Conservation (phyloP, 2,329 filamentous ascomycete species). For the Epicoccum sorghinum region DNA sequence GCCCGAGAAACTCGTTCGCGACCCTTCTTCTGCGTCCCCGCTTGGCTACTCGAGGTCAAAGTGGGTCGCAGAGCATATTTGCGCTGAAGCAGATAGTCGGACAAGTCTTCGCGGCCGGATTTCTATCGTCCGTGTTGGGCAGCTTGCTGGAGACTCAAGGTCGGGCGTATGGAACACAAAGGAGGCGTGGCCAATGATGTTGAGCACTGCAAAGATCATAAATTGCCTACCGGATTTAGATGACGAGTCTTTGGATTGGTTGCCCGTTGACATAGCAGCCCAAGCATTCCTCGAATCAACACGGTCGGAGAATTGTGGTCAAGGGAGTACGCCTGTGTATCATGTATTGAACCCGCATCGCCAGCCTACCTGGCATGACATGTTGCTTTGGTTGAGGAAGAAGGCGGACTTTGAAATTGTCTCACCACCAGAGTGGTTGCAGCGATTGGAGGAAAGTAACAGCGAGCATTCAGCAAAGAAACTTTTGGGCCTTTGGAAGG, state of each 20-base stretch:
- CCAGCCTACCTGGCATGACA: constrained; percentile 52
- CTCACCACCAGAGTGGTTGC: constrained; percentile 50
- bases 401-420: constrained; percentile 51
- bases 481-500: constrained; percentile 59
- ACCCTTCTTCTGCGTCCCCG: constrained; percentile 53
- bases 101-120: constrained; percentile 37
- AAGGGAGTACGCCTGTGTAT: constrained; percentile 45
- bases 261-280: constrained; percentile 47
- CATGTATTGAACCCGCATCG: constrained; percentile 58
- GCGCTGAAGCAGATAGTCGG: constrained; percentile 46
- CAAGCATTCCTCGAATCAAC: constrained; percentile 56
- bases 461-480: constrained; percentile 54
- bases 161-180: constrained; percentile 40
- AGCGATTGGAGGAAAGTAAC: constrained; percentile 44
- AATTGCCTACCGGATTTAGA: constrained; percentile 38
- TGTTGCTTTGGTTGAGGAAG: constrained; percentile 55
- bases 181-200: constrained; percentile 46
- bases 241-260: constrained; percentile 39
- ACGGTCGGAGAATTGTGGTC: constrained; percentile 11
- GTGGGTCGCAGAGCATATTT: constrained; percentile 65
- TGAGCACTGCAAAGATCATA: constrained; percentile 39
- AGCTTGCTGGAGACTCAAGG: constrained; percentile 46
- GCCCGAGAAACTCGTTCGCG: constrained; percentile 50
- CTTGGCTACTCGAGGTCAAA: constrained; percentile 62
- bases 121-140: constrained; percentile 48